Conservation (phyloP, 1,284 basidiomycete species). For the Microbotryomycetes sp. region DNA sequence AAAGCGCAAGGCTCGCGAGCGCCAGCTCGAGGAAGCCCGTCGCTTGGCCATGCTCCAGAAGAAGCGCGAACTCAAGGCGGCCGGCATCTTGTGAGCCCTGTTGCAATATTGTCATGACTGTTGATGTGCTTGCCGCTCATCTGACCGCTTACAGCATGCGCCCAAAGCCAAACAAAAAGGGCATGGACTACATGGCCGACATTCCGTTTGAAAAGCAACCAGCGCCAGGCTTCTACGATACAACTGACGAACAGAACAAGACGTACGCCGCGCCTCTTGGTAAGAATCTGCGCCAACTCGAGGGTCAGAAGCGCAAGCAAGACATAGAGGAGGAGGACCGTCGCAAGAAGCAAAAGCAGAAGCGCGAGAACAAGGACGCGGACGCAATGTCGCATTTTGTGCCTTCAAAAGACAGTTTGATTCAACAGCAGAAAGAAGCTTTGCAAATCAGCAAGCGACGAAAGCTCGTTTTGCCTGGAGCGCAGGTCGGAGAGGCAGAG, state of each 20-base stretch:
- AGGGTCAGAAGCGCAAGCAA: constrained; percentile 80
- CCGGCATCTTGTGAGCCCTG: constrained; percentile 80
- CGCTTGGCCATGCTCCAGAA: constrained; percentile 93
- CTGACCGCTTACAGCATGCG: too few relatives aligned
- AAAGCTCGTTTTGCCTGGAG: constrained; percentile 75
- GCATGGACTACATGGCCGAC: constrained; percentile 99
- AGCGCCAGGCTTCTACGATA: constrained; percentile 93
- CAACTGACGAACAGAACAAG: constrained; percentile 86
- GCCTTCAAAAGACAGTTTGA: constrained; percentile 88
- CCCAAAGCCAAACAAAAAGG: constrained; percentile 86
- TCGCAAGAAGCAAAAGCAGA: constrained; percentile 72
- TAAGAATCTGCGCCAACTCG: constrained; percentile 75
- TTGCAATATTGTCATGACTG: constrained; percentile 24
- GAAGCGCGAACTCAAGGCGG: constrained; percentile 94
- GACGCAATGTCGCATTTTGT: constrained; percentile 84
- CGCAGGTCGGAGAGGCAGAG: constrained; percentile 93
- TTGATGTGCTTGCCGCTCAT: neutral
- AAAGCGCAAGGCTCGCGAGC: constrained; percentile 93
- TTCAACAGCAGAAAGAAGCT: constrained; percentile 93
- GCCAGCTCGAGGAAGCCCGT: constrained; percentile 91
- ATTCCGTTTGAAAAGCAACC: constrained; percentile 98
- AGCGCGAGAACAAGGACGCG: constrained; percentile 48
- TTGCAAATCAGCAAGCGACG: constrained; percentile 86
- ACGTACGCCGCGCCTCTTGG: constrained; percentile 81
- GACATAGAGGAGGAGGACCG: constrained; percentile 78